Conservation (phyloP, 345 rosid genomes). For the Draba incana region DNA sequence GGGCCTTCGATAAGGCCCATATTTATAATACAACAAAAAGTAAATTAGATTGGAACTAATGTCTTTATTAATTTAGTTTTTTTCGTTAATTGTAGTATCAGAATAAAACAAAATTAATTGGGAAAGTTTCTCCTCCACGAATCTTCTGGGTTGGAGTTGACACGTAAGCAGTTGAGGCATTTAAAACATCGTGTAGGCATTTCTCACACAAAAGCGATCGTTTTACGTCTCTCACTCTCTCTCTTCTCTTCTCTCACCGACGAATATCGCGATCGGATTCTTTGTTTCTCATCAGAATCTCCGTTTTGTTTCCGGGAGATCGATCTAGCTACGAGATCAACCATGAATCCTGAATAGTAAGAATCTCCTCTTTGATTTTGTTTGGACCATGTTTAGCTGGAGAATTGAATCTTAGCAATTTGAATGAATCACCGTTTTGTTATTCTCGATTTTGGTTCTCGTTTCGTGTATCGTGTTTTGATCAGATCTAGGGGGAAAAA, state of each 20-base stretch:
- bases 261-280: constrained; percentile 35
- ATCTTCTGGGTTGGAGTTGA: constrained; percentile 30
- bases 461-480: constrained; percentile 13
- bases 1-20: no score
- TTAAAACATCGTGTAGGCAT: constrained; percentile 33
- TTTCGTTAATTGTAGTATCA: no score
- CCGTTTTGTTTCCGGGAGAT: constrained; percentile 13
- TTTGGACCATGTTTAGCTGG: not conserved
- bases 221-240: constrained; percentile 20
- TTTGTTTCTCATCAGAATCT: constrained; percentile 33
- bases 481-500: constrained; percentile 26
- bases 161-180: constrained; percentile 39
- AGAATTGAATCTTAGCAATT: constrained; percentile 1
- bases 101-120: no score
- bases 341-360: constrained; percentile 99
- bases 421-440: not conserved
- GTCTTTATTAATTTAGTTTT: no score
- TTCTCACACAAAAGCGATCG: constrained; percentile 33
- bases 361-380: constrained; percentile 12
- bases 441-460: not conserved
- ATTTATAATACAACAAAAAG: no score
- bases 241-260: constrained; percentile 34
- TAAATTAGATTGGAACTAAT: no score
- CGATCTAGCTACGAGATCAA: constrained; percentile 38
- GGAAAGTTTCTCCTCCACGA: constrained; percentile 36